Evolutionary conservation across 2,329 filamentous ascomycete genomes (phyloP), one percentile per base, ranked within the genome.

Genomic region (Metarhizium rileyi): DNA sequence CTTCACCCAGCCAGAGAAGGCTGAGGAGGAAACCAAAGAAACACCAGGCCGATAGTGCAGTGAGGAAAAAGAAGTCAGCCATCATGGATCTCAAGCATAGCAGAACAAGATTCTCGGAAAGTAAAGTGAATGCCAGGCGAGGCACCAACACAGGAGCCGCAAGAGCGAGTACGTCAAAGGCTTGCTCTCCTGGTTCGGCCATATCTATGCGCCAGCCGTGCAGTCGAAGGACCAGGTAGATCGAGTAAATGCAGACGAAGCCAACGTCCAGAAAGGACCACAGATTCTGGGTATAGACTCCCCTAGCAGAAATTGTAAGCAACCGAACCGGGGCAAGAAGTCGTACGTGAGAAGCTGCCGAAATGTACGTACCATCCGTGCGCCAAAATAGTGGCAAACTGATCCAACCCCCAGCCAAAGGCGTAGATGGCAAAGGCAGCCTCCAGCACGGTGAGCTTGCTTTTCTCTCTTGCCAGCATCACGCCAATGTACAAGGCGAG

Each of bases 241-340:
- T 66, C 57, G 75, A 70, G 61, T 87, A 93, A 28, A 93, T 83
- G 40, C 74, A 58, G n/a, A 82, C 77, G 59, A 91, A 94, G 4
- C 80, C 81, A 44, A 91, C 81, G 62, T 93, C 88, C 16, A 94
- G 76, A 59, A 94, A 93, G 0, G 87, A 89, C 88, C 88, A 94
- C 3, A 94, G 70, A 57, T 93, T 91, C 63, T 94, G 87, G 0
- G 87, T 90, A 60, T 93, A 90, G 1, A 93, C 87, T 51, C 81
- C 79, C 86, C 86, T 79, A 38, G 16, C 3, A 38, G 16, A 38
- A 20, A 9, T 28, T n/a, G 16, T 26, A 10, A 44, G 41, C 9
- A 40, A 30, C 3, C 26, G 9, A 44, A 30, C n/a, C n/a, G n/a
- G n/a, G 30, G 36, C 23, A n/a, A 22, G n/a, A 20, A 36, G 26